Evolutionary conservation across 1,284 basidiomycete genomes (phyloP).

Genomic region (Trametes pubescens): DNA sequence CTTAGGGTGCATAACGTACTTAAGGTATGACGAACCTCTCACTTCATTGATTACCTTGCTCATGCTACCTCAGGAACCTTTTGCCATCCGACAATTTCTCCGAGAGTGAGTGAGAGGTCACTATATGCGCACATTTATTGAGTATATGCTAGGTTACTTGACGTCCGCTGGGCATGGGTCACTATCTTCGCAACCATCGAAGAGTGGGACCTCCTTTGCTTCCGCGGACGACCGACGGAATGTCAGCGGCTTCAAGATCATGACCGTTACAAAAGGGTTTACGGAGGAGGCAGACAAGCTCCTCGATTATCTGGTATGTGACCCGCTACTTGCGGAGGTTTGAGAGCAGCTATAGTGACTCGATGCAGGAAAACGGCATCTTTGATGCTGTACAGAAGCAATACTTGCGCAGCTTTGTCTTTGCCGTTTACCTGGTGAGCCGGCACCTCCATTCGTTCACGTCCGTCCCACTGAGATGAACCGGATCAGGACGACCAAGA

Average conservation of each 20-base stretch:
- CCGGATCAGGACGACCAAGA: conserved; percentile 70
- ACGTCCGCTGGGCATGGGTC: conserved; percentile 57
- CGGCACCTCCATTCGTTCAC: background rate
- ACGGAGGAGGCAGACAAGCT: conserved; percentile 83
- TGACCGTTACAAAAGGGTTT: conserved; percentile 78
- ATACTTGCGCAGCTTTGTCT: conserved; percentile 81
- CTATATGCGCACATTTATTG: conserved; percentile 24
- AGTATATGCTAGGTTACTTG: conserved; percentile 55
- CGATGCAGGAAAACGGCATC: conserved; percentile 76
- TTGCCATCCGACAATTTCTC: conserved; percentile 83
- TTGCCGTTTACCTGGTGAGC: conserved; percentile 81
- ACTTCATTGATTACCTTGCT: background rate
- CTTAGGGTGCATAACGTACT: conserved; percentile 78
- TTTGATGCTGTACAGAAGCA: conserved; percentile 81
- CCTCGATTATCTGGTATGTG: conserved; percentile 75
- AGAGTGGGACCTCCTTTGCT: conserved; percentile 43
- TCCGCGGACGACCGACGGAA: conserved; percentile 45
- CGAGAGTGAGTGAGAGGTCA: conserved; percentile 56
- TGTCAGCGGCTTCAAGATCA: conserved; percentile 65
- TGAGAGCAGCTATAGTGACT: too few relatives aligned
- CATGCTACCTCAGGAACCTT: conserved; percentile 57
- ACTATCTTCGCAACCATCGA: conserved; percentile 48
- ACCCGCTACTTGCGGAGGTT: conserved; percentile 4
- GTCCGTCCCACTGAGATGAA: background rate
- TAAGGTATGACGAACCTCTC: conserved; percentile 56